Evolutionary conservation across 768 basidiomycete species (phyloP), one percentile per base, ranked within the genome.

Genomic region (Pleurotus ostreatus): DNA sequence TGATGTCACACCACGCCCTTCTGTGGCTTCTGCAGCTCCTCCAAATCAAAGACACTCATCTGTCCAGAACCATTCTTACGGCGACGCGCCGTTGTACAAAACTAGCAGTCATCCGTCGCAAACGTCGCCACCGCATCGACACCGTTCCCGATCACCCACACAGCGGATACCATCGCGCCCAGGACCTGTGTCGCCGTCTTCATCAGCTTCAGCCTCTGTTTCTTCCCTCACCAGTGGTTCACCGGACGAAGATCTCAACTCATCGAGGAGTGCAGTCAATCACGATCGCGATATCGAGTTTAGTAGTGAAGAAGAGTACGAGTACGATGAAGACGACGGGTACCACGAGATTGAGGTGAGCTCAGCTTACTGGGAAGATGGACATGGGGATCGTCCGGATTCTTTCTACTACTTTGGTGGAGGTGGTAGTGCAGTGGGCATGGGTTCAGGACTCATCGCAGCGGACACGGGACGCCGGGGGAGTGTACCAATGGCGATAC

Each of bases 401-500:
- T 53, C 57, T 38, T 62, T 64, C 55, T 59, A 66, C 22, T 60
- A 60, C 55, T 67, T 55, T 41, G 49, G 39, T 34, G 65, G 62
- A 53, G 59, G 60, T 41, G 63, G 65, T 8, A 65, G 61, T 46
- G 51, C 65, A 53, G 56, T 64, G 34, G 59, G 62, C 46, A 52
- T 65, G 47, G 63, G 63, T 45, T 65, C 49, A 61, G 62, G 60
- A 65, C 69, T 41, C 61, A 69, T 55, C 49, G 62, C 16, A 25
- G 65, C 55, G 63, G 67, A 22, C 30, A 65, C 0, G 60, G 60
- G 56, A 40, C 75, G 83, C 55, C 74, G 81, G 57, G 81, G 81
- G 11, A 87, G 85, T 61, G 62, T 81, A 13, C 84, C 86, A n/a
- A 80, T 85, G 71, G 74, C 77, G 41, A 85, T 86, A 11, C 80